Percentiles rank a stretch among this genome's conserved stretches.
phyloP scores from a whole-genome alignment of 345 rosid genomes.

The Kandelia obovata region DNA sequence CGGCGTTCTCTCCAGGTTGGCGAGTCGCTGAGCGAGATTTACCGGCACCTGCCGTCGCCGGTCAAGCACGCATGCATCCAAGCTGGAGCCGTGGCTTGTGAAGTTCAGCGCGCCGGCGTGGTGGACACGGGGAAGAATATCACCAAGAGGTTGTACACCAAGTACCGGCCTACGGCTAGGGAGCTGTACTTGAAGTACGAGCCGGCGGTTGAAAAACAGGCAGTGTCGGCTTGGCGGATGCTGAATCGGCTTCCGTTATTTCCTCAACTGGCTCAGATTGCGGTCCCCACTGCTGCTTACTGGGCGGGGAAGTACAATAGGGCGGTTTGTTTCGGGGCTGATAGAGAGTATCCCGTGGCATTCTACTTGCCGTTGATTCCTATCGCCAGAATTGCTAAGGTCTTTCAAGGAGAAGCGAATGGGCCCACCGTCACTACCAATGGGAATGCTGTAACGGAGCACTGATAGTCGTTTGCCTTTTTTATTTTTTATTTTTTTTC shows the following conservation, averaged over 20 bases:
- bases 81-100: constrained; percentile 54
- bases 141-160: constrained; percentile 28
- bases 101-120: constrained; percentile 55
- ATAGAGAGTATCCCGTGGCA: constrained; percentile 42
- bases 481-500: background rate
- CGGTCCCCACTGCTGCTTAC: constrained; percentile 54
- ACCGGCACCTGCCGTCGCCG: constrained; percentile 49
- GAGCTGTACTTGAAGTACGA: constrained; percentile 46
- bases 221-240: constrained; percentile 46
- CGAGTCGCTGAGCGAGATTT: constrained; percentile 41
- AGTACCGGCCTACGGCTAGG: constrained; percentile 50
- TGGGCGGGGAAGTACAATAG: constrained; percentile 73
- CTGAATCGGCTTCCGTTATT: constrained; percentile 54
- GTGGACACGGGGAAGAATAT: constrained; percentile 43
- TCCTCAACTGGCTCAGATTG: constrained; percentile 48
- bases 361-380: constrained; percentile 60
- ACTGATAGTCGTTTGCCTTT: background rate
- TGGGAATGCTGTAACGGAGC: constrained; percentile 2
- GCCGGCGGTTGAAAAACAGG: constrained; percentile 54
- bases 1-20: constrained; percentile 46
- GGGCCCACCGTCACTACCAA: constrained; percentile 6
- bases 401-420: constrained; percentile 27
- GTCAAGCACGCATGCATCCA: constrained; percentile 58
- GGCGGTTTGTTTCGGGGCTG: constrained; percentile 32
- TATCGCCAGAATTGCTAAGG: constrained; percentile 48